Evolutionary conservation across 78 protist genomes (phyloP), one percentile per base, ranked within the genome.

Genomic region (Dictyostelium firmibasis): DNA sequence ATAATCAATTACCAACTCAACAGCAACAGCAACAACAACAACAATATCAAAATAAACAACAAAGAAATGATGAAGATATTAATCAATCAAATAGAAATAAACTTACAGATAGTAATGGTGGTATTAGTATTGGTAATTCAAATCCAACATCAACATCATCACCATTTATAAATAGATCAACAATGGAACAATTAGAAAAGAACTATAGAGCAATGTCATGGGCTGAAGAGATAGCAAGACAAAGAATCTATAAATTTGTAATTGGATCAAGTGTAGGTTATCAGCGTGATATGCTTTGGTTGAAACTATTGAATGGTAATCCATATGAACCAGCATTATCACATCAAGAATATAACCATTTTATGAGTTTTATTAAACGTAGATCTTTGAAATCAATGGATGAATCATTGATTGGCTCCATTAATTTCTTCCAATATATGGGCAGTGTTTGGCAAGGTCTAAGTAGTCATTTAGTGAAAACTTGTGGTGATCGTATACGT

Each of bases 401-500:
- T 47, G 31, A 60, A 43, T 64, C 81, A 4, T 50, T 89, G 10
- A 33, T 81, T 13, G 25, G 69, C 1, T 85, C 94, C 10, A 78
- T 79, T 50, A 89, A 89, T 27, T 43, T 89, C 14, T 89, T 89
- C 44, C 50, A 53, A 43, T 81, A 20, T 60, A 89, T 89, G 94
- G 94, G 94, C 13, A 43, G 60, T 81, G 94, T 89, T 33, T 89
- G 94, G 94, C 23, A 16, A 25, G 94, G 94, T 31, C 81, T 89
- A 4, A 69, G 72, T 33, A 69, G 31, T 23, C 64, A 81, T 69
- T 38, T 89, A 1, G 94, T 89, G 2, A 78, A 81, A 47, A 89
- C 94, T 4, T 89, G 94, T 47, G 94, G 94, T 69, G 94, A 89
- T 69, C 84, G 94, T 57, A 89, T 89, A 33, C 86, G 94, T 50